phyloP scores from a whole-genome alignment of 1,284 basidiomycete species.

The Mycosarcoma maydis region DNA sequence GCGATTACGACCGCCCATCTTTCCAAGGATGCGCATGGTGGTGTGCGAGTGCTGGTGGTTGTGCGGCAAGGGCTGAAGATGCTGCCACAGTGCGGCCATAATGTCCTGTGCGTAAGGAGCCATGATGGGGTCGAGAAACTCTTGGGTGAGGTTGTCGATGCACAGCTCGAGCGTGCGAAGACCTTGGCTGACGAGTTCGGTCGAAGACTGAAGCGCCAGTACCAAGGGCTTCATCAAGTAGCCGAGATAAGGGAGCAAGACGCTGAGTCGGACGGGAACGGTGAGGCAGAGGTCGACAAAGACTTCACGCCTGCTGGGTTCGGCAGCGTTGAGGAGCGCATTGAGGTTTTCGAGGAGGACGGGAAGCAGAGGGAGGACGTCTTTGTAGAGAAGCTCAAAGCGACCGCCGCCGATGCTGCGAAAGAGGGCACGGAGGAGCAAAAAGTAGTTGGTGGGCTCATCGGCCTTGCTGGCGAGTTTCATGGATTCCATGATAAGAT shows the following conservation, averaged over 20 bases:
- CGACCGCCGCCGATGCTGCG: conserved; percentile 96
- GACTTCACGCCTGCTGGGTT: conserved; percentile 60
- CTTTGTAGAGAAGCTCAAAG: conserved; percentile 95
- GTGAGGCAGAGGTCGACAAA: conserved; percentile 98
- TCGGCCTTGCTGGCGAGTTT: conserved; percentile 89
- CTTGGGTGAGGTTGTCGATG: conserved; percentile 97
- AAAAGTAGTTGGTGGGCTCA: conserved; percentile 91
- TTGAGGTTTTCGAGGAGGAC: conserved; percentile 97
- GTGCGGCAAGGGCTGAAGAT: conserved; percentile 86
- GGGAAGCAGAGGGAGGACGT: conserved; percentile 92
- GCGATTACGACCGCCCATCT: conserved; percentile 93
- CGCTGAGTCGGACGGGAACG: conserved; percentile 92
- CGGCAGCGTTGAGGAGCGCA: conserved; percentile 63
- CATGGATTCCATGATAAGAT: conserved; percentile 96
- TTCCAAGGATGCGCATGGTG: conserved; percentile 95
- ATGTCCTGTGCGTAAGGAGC: conserved; percentile 81
- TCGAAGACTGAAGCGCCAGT: conserved; percentile 80
- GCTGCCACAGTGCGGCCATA: conserved; percentile 78
- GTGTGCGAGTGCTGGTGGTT: conserved; percentile 92
- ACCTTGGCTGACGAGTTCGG: conserved; percentile 94
- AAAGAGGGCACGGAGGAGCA: conserved; percentile 92
- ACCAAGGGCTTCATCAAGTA: conserved; percentile 98
- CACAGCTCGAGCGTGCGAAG: conserved; percentile 97
- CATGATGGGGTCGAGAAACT: conserved; percentile 97
- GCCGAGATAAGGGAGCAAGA: conserved; percentile 91